Evolutionary conservation across 2,329 filamentous ascomycete genomes (phyloP), one percentile per base, ranked within the genome.

Genomic region (Didymella arachidicola): DNA sequence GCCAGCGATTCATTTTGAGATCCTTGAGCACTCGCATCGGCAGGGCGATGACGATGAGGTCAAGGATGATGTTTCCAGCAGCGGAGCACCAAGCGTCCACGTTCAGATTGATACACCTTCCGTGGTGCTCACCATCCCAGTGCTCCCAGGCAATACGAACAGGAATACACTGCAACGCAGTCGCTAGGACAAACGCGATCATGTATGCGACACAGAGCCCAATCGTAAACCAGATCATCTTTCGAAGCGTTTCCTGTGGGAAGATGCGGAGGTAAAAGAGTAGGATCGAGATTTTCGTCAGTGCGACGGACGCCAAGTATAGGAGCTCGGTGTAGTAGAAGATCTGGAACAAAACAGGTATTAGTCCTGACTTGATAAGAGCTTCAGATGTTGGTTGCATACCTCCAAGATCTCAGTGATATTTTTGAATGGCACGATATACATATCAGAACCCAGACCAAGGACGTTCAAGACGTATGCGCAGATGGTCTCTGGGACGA

Each of bases 391-490:
- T n/a, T 18, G 16, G 38, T 25, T 8, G 56, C 66, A 55, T 60
- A 71, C 72, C 39, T 75, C 72, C 7, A 77, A 68, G 27, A 86
- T 82, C 1, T 67, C 64, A 7, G 78, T 81, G 38, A 86, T 78
- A n/a, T 78, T 72, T 0, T 77, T 66, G 1, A 75, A 69, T 0
- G 73, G 63, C 2, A 86, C 61, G 0, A 79, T 80, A 83, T 82
- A 86, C 27, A 84, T 77, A 55, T 86, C 83, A 18, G 70, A 78
- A 1, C 83, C 82, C 7, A 84, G 68, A 0, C 83, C 84, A 46
- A 80, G 75, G 29, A 73, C 65, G 44, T 57, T 55, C 41, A 55
- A 56, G 6, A 62, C 34, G 29, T 57, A 29, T 4, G 51, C 44
- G 47, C 49, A 57, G 8, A 50, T 45, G 5, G 53, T 56, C 7